Base-by-base conservation (phyloP, 352 stramenopile species). In the Blastocystis sp. region DNA sequence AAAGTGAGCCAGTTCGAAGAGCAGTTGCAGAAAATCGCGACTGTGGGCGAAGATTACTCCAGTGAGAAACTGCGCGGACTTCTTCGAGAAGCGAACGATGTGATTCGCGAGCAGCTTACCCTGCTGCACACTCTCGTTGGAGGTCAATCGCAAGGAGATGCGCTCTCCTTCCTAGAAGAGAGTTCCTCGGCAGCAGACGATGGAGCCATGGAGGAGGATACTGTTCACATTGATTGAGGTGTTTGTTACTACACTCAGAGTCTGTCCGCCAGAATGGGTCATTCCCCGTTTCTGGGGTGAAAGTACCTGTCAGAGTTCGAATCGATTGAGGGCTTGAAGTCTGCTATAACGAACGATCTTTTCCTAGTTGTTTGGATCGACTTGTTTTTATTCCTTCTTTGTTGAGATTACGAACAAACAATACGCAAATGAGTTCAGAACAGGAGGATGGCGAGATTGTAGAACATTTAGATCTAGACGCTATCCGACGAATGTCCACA, bases 1-100 rank as follows among this genome's bases (percentile, higher is more conserved):
- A 84, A 84, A 43, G 8, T 84, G 73, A 26, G 62, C 43, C 73
- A 84, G 73, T 84, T 84, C 18, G 73, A 84, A 43, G 73, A 50
- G 39, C 73, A 84, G 73, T 18, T 68, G n/a, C 13, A 66, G 56
- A 84, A 84, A 37, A 84, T 84, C 5, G 23, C 29, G 47, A 43
- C 37, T 11, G 73, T 45, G 39, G 47, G 62, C 2, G 73, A 84
- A 20, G 55, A 61, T 26, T 69, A 84, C 20, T 68, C 73, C 6
- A 53, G 20, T 9, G 73, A 84, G 26, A 84, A 84, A 23, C 73
- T 84, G 34, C 50, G 54, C 8, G 50, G 8, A 29, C 29, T 84
- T 23, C 56, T 84, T n/a, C 29, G 54, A 23, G 73, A 84, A 55
- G 73, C 73, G 39, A 84, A 64, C 50, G 50, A 68, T n/a, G 73